These are phyloP conservation scores for Myxozyma mucilagina DNA, from an alignment of 805 yeast species.

Conservation along the genomic window DNA sequence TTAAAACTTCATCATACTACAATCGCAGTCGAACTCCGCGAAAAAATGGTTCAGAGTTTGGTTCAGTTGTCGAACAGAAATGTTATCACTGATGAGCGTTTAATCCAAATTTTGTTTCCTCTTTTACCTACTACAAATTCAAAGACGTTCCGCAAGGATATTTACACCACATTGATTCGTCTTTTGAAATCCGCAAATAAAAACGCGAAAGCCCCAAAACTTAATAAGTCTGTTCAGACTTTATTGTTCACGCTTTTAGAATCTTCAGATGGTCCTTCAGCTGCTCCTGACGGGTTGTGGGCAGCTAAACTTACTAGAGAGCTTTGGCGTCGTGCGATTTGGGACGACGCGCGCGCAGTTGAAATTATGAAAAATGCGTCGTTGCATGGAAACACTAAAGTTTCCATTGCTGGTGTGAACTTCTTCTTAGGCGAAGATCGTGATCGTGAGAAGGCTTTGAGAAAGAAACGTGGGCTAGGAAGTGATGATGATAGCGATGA, in stretches of 20 bases:
- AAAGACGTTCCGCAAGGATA: conserved; percentile 76
- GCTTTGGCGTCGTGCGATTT: conserved; percentile 94
- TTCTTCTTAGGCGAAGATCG: conserved; percentile 95
- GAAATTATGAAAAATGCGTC: conserved; percentile 97
- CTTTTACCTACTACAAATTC: conserved; percentile 68
- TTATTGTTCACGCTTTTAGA: conserved; percentile 83
- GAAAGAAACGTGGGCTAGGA: conserved; percentile 52
- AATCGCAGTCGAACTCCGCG: conserved; percentile 80
- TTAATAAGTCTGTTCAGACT: conserved; percentile 90
- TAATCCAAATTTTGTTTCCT: conserved; percentile 88
- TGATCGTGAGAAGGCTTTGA: conserved; percentile 82
- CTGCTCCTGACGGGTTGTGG: conserved; percentile 84
- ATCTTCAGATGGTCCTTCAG: conserved; percentile 27
- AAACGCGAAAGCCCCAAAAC: conserved; percentile 85
- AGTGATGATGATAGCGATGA: conserved; percentile 54
- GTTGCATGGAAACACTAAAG: conserved; percentile 80
- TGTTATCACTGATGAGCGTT: conserved; percentile 71
- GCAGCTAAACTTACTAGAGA: conserved; percentile 94
- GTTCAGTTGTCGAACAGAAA: conserved; percentile 88
- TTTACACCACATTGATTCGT: conserved; percentile 75
- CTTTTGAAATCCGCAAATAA: conserved; percentile 79
- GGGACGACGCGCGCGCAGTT: conserved; percentile 98
- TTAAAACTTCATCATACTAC: conserved; percentile 75
- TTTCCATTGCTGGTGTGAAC: conserved; percentile 82
- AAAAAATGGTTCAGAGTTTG: conserved; percentile 84